These are phyloP conservation scores for Alternaria longipes DNA, from an alignment of 2,329 filamentous ascomycete genomes.

Conservation along the genomic window DNA sequence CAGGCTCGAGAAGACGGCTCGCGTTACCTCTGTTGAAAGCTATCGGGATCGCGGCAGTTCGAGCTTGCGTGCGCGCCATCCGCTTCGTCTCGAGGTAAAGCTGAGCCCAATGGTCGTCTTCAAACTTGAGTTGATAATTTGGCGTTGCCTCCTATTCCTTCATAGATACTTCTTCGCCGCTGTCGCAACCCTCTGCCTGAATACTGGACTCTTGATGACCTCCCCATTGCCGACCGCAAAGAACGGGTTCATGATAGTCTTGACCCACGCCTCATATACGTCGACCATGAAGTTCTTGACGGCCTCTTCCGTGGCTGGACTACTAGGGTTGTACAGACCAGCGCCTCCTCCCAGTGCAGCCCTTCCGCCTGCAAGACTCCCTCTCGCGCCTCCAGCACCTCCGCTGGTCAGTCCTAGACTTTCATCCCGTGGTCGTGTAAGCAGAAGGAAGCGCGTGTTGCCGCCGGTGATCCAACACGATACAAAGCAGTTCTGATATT, in stretches of 20 bases:
- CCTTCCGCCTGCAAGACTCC: conserved; percentile 45
- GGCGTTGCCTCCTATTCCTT: not conserved
- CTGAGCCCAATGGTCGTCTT: not conserved
- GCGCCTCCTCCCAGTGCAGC: conserved; percentile 33
- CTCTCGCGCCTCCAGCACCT: conserved; percentile 33
- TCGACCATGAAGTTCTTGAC: conserved; percentile 94
- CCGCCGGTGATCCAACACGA: conserved; percentile 93
- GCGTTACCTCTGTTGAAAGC: too few species aligned
- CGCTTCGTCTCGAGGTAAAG: not conserved
- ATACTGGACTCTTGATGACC: conserved; percentile 86
- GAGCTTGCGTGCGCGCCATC: not conserved
- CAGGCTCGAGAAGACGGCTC: not conserved
- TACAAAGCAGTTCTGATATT: conserved; percentile 95
- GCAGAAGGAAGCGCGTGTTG: conserved; percentile 92
- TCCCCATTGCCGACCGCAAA: conserved; percentile 86
- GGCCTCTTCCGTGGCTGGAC: conserved; percentile 91
- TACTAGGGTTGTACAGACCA: conserved; percentile 78
- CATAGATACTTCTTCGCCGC: conserved; percentile 92
- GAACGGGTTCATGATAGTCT: conserved; percentile 97
- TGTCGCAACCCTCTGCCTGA: conserved; percentile 80
- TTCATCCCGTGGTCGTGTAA: conserved; percentile 76
- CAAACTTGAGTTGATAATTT: not conserved
- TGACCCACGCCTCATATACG: conserved; percentile 96
- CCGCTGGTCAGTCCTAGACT: conserved; percentile 33
- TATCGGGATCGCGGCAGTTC: not conserved